Evolutionary conservation across 2,329 filamentous ascomycete species (phyloP), one percentile per base, ranked within the genome.

Genomic region (Aspergillus pseudonomiae): DNA sequence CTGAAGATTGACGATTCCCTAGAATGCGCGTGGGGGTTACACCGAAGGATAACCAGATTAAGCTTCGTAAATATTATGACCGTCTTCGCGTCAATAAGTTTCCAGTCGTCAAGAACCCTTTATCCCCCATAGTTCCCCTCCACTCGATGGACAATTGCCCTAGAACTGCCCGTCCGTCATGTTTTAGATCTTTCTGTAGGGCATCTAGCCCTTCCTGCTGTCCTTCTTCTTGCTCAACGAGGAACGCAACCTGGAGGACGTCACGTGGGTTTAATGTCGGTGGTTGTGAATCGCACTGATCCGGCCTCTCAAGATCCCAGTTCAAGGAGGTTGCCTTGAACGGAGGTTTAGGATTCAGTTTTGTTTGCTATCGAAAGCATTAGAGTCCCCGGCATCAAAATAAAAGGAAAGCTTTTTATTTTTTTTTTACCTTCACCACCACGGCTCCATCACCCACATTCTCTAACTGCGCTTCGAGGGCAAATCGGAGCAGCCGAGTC

Each of bases 381-480:
- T 59, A 57, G 54, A 45, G 11, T n/a, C 7, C 30, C 26, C 11
- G 3, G 19, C 16, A 39, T 28, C 16, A 43, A n/a, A 16, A 28
- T 3, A 6, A 11, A 34, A 41, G 9, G 9, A n/a, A n/a, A 7
- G 6, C 14, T 16, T 41, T 39, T 39, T 4, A 21, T 14, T 50
- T 5, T 14, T 50, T 5, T n/a, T 46, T 70, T 72, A 86, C 84
- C 78, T 96, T 92, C 58, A 99, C 84, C 73, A 91, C 87, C 68
- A 98, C 90, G 5, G 89, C 83, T 52, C 89, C 89, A 75, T 97
- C 94, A 54, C 92, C 92, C 74, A 94, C 91, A 78, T 98, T 99
- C 82, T 99, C 95, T 63, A 99, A 79, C 80, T 99, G 95, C 30
- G 94, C 95, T 78, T 99, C 95, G 57, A 99, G 83, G 16, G 92